A percentile compares a stretch with the other conserved stretches of the same genome.
These are phyloP conservation scores for Cystofilobasidium ferigula DNA, from an alignment of 768 basidiomycete genomes.

Conservation along the genomic window DNA sequence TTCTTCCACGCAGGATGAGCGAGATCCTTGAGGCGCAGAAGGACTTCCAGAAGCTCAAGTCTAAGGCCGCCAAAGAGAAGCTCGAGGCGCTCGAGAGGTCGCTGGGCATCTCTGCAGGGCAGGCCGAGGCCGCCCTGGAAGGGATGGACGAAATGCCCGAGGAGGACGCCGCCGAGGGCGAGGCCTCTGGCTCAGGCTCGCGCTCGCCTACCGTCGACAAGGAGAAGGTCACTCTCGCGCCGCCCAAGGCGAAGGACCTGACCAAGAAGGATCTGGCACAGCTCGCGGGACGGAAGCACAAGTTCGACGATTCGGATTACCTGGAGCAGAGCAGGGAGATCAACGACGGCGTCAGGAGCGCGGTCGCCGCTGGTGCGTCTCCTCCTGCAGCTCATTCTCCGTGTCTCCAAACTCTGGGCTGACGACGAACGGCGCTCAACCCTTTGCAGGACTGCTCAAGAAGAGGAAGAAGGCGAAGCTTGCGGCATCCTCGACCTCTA, in stretches of 20 bases:
- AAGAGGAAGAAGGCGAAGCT: conserved; percentile 19
- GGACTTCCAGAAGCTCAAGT: conserved; percentile 62
- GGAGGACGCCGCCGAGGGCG: background rate
- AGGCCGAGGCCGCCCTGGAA: background rate
- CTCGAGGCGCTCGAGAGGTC: conserved; percentile 73
- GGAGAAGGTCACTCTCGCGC: conserved; percentile 23
- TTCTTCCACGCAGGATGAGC: conserved; percentile 31
- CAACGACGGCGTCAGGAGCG: conserved; percentile 79
- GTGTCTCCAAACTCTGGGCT: background rate
- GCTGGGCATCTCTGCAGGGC: conserved; percentile 51
- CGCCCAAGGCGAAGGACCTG: conserved; percentile 35
- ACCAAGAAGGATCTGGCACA: conserved; percentile 40
- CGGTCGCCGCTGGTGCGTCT: conserved; percentile 65
- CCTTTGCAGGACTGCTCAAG: conserved; percentile 15
- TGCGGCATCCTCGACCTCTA: background rate
- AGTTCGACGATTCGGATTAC: conserved; percentile 84
- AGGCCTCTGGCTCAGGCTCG: background rate
- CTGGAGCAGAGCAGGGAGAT: conserved; percentile 83
- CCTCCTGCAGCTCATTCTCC: background rate
- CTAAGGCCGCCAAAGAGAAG: conserved; percentile 67
- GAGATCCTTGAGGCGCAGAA: conserved; percentile 62
- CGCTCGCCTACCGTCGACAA: conserved; percentile 29
- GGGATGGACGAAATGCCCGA: background rate
- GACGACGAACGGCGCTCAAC: background rate
- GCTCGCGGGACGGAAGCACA: conserved; percentile 65